Conservation (phyloP, 2,329 filamentous ascomycete species). For the Fusarium sp. region DNA sequence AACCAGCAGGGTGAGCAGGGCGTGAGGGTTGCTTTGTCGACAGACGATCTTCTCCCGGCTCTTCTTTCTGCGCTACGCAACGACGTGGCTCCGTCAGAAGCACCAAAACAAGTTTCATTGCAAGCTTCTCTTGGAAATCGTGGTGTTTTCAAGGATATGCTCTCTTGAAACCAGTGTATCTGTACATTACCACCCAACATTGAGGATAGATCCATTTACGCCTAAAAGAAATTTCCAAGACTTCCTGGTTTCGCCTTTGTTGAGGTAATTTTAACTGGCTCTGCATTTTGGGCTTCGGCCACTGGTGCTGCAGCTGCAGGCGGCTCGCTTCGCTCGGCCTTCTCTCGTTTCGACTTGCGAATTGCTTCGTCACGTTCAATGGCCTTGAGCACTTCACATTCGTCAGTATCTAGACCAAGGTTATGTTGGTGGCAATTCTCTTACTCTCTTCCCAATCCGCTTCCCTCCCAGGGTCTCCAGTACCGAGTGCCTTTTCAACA, state of each 20-base stretch:
- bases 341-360: slow-evolving; percentile 61
- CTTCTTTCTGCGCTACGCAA: slow-evolving; percentile 66
- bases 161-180: slow-evolving; percentile 60
- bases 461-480: slow-evolving; percentile 80
- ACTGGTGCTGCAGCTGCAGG: slow-evolving; percentile 22
- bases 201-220: slow-evolving; percentile 29
- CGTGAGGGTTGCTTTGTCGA: slow-evolving; percentile 69
- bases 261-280: slow-evolving; percentile 43
- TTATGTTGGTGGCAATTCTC: slow-evolving; percentile 36
- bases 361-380: slow-evolving; percentile 73
- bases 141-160: slow-evolving; percentile 69
- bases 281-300: slow-evolving; percentile 16
- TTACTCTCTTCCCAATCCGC: slow-evolving; percentile 88
- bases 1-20: slow-evolving; percentile 64
- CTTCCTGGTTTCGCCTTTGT: slow-evolving; percentile 48
- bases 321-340: slow-evolving; percentile 51
- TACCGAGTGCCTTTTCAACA: slow-evolving; percentile 84
- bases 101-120: slow-evolving; percentile 16
- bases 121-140: slow-evolving; percentile 44
- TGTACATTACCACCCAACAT: slow-evolving; percentile 36
- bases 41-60: slow-evolving; percentile 68
- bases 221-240: slow-evolving; percentile 66
- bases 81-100: slow-evolving; percentile 28
- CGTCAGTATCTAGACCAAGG: slow-evolving; percentile 26
- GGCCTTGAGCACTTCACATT: slow-evolving; percentile 70